A percentile compares a stretch with the other conserved stretches of the same genome.
These are phyloP conservation scores for Setaria italica DNA, from an alignment of 202 grass and related monocot species.

Conservation along the genomic window DNA sequence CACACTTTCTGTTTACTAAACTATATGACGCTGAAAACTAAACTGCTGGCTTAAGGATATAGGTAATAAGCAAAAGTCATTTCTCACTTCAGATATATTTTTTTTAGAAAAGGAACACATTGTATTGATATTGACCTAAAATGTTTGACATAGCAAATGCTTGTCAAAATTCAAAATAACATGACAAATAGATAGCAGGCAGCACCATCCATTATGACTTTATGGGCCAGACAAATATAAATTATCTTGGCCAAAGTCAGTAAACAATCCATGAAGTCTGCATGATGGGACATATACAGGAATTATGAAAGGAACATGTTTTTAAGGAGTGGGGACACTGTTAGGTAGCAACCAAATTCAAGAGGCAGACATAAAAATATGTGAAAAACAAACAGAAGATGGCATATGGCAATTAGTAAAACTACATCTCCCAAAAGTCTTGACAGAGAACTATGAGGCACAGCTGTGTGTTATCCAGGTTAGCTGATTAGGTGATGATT, in stretches of 20 bases:
- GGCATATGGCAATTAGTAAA: background rate
- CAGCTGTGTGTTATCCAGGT: background rate
- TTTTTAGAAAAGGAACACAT: background rate
- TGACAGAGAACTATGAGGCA: background rate
- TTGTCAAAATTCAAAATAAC: slow-evolving; percentile 2
- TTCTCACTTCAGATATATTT: background rate
- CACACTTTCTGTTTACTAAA: too few species aligned
- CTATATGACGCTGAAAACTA: too few species aligned
- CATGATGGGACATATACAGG: background rate
- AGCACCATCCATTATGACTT: background rate
- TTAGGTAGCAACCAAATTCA: slow-evolving; percentile 14
- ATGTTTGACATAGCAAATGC: background rate
- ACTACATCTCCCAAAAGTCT: background rate
- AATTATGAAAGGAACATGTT: background rate
- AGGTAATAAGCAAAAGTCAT: background rate
- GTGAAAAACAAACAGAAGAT: background rate
- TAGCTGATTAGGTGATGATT: slow-evolving; percentile 7
- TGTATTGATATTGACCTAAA: background rate
- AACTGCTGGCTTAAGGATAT: background rate
- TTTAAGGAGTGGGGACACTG: background rate
- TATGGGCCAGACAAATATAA: slow-evolving; percentile 16
- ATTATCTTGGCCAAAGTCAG: background rate
- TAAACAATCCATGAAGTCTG: background rate
- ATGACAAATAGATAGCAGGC: background rate
- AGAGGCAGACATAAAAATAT: background rate